Base-by-base conservation (phyloP, 352 stramenopile genomes). In the Thalassiosira sp. region DNA sequence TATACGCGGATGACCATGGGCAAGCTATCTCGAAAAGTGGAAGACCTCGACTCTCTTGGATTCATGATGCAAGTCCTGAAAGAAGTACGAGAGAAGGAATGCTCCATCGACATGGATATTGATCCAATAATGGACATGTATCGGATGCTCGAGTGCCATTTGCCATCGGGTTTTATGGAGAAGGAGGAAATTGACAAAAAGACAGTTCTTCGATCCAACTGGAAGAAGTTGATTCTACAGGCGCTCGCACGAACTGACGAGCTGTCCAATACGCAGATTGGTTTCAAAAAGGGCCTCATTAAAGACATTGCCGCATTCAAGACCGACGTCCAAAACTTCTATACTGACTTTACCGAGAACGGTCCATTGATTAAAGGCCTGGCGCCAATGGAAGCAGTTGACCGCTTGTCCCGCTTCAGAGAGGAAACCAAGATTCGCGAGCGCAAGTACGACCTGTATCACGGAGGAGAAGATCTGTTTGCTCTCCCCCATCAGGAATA, bases 161-260 rank as follows among this genome's bases (percentile, higher is more conserved):
- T 94, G 13, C 93, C 95, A 1, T 90, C 96, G 24, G 95, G 94
- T 1, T 98, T 98, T 79, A 98, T 99, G 95, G 96, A 98, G 67
- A 98, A 99, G 72, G 95, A 98, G 72, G 97, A 99, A 76, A 98
- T 98, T 86, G 97, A 99, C 64, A 97, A 98, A 74, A 98, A 98
- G 85, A 98, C 95, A 15, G 95, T 99, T 13, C 82, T 99, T 5
- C 93, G 94, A 24, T 96, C 93, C 60, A 98, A 97, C 64, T 99
- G 97, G 97, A 96, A 97, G 48, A 98, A 98, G 67, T 84, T 99
- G 15, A 96, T 98, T 28, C 91, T 97, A 46, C 94, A 98, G 63
- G 94, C 96, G 1, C 93, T 98, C 69, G 89, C 88, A 5, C 93
- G 96, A 8, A 97, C 95, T 0, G 96, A 98, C 52, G 96, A 99